Evolutionary conservation across 2,329 filamentous ascomycete genomes (phyloP).

Genomic region (Rutstroemia sp.): DNA sequence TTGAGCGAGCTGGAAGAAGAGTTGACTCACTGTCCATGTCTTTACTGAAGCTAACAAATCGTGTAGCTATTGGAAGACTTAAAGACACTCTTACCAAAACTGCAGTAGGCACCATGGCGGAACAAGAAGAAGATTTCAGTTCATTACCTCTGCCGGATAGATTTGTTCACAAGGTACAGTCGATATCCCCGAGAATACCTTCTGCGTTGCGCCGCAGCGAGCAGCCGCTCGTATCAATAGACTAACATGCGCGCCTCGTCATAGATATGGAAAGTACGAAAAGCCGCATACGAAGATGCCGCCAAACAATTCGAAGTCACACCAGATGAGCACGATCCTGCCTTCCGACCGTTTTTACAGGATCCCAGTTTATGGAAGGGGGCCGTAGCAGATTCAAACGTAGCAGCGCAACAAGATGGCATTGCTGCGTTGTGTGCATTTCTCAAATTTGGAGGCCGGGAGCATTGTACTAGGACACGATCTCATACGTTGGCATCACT

Average conservation of each 20-base stretch:
- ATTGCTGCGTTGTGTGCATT: constrained; percentile 84
- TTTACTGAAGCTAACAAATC: constrained; percentile 22
- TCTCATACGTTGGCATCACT: constrained; percentile 68
- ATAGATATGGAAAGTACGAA: constrained; percentile 92
- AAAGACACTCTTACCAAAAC: constrained; percentile 15
- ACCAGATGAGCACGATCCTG: constrained; percentile 75
- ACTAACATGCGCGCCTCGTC: constrained; percentile 21
- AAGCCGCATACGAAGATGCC: constrained; percentile 89
- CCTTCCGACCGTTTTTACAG: constrained; percentile 79
- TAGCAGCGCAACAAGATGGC: constrained; percentile 92
- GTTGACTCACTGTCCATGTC: constrained; percentile 9
- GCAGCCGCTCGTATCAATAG: not conserved
- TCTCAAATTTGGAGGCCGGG: constrained; percentile 78
- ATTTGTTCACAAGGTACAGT: constrained; percentile 68
- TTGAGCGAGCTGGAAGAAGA: constrained; percentile 17
- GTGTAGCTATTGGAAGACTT: constrained; percentile 15
- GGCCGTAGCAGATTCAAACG: constrained; percentile 89
- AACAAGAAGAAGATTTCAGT: constrained; percentile 76
- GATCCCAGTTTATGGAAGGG: constrained; percentile 86
- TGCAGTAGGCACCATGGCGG: constrained; percentile 53
- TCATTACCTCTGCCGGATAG: constrained; percentile 71
- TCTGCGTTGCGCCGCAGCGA: not conserved
- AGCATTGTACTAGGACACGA: constrained; percentile 71
- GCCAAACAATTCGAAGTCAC: constrained; percentile 79
- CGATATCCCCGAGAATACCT: not conserved